A percentile compares a stretch with the other conserved stretches of the same genome.
These are phyloP conservation scores for Penicillium sp. DNA, from an alignment of 2,329 filamentous ascomycete genomes.

Conservation along the genomic window DNA sequence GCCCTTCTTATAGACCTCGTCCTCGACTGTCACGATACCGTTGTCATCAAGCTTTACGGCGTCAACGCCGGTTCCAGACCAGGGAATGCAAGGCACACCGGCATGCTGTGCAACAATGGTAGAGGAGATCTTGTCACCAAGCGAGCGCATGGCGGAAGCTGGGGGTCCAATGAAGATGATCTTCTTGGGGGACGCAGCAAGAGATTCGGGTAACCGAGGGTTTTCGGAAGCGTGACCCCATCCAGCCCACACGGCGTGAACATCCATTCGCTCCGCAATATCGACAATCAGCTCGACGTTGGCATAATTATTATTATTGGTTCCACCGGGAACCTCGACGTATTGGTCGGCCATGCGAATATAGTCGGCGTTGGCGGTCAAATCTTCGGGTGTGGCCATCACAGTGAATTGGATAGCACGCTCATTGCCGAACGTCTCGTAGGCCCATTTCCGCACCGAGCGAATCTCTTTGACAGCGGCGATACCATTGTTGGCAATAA, in stretches of 20 bases:
- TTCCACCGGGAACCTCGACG: constrained; percentile 96
- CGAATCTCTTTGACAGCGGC: constrained; percentile 99
- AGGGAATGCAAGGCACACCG: constrained; percentile 95
- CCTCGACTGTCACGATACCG: constrained; percentile 88
- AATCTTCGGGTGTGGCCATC: constrained; percentile 98
- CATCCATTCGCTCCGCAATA: constrained; percentile 95
- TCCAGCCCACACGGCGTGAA: constrained; percentile 98
- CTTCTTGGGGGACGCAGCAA: constrained; percentile 95
- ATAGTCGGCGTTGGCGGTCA: constrained; percentile 97
- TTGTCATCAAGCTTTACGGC: constrained; percentile 73
- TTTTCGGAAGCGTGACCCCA: constrained; percentile 99
- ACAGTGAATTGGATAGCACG: constrained; percentile 98
- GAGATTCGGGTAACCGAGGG: constrained; percentile 91
- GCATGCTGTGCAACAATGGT: constrained; percentile 99
- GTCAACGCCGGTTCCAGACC: constrained; percentile 92
- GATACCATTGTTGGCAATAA: constrained; percentile 99
- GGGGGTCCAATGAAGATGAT: constrained; percentile 99
- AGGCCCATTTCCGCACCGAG: constrained; percentile 99
- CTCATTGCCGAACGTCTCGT: constrained; percentile 99
- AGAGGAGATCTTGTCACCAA: constrained; percentile 99
- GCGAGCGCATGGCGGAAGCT: constrained; percentile 95
- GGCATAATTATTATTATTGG: constrained; percentile 99
- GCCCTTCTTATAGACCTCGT: constrained; percentile 81
- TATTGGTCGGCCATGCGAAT: constrained; percentile 99
- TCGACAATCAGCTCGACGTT: constrained; percentile 99